These are phyloP conservation scores for Purshia tridentata DNA, from an alignment of 306 rosid species.

Conservation along the genomic window DNA sequence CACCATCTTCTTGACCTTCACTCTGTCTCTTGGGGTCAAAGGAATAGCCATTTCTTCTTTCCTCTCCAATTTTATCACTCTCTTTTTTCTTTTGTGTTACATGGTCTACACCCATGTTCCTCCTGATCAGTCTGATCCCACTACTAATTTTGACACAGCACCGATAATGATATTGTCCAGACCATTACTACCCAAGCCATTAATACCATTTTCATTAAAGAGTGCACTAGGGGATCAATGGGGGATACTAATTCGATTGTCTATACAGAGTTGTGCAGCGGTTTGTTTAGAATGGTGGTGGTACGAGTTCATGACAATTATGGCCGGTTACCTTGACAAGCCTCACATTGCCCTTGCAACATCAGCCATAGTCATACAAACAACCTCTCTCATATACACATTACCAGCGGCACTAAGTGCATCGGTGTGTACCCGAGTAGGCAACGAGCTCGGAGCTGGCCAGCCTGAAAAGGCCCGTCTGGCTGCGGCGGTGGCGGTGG, in stretches of 20 bases:
- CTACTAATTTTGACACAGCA: slow-evolving; percentile 3
- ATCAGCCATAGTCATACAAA: slow-evolving; percentile 41
- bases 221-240: slow-evolving; percentile 23
- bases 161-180: slow-evolving; percentile 1
- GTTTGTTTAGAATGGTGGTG: slow-evolving; percentile 99
- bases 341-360: slow-evolving; percentile 33
- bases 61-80: slow-evolving; percentile 59
- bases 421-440: slow-evolving; percentile 31
- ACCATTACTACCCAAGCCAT: slow-evolving; percentile 1
- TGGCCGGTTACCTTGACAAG: slow-evolving; percentile 31
- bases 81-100: slow-evolving; percentile 54
- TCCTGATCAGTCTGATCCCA: slow-evolving; percentile 4
- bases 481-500: slow-evolving; percentile 22
- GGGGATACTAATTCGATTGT: slow-evolving; percentile 50
- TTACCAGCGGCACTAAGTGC: slow-evolving; percentile 31
- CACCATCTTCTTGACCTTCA: slow-evolving; percentile 56
- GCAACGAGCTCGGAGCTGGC: slow-evolving; percentile 39
- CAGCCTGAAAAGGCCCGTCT: slow-evolving; percentile 26
- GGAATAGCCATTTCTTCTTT: slow-evolving; percentile 72
- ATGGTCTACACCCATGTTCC: slow-evolving; percentile 30
- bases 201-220: slow-evolving; percentile 7
- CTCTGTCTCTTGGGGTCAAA: slow-evolving; percentile 58
- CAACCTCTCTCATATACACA: slow-evolving; percentile 40
- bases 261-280: slow-evolving; percentile 65
- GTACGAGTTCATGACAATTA: slow-evolving; percentile 36